phyloP scores from a whole-genome alignment of 1,284 basidiomycete species.

The Irpex lacteus region DNA sequence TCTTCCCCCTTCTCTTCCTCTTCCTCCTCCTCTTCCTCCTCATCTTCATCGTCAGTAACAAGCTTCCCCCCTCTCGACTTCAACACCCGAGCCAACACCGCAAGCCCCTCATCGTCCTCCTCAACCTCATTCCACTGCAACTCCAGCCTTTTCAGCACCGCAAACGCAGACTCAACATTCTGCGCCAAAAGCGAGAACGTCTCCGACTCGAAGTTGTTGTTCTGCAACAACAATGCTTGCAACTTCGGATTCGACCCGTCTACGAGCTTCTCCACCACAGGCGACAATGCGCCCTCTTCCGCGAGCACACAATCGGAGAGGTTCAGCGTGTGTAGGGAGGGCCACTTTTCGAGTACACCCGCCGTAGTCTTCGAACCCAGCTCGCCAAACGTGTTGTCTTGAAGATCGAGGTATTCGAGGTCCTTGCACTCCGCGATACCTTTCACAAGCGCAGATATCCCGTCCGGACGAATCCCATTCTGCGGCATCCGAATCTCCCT shows the following conservation, averaged over 20 bases:
- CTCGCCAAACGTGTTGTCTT: slow-evolving; percentile 93
- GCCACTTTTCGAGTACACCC: slow-evolving; percentile 69
- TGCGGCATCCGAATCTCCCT: slow-evolving; percentile 91
- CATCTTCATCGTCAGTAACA: slow-evolving; percentile 66
- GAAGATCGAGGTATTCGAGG: slow-evolving; percentile 84
- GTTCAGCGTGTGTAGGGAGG: slow-evolving; percentile 74
- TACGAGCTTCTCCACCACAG: slow-evolving; percentile 62
- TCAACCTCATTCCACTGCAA: slow-evolving; percentile 87
- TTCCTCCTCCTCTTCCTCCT: slow-evolving; percentile 78
- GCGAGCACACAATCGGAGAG: slow-evolving; percentile 92
- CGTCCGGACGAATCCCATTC: slow-evolving; percentile 96
- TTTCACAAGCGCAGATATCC: slow-evolving; percentile 78
- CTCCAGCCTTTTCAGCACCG: slow-evolving; percentile 65
- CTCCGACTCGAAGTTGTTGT: slow-evolving; percentile 81
- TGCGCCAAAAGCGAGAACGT: slow-evolving; percentile 69
- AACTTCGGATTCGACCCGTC: slow-evolving; percentile 76
- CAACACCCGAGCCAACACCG: slow-evolving; percentile 62
- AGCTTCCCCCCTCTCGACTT: slow-evolving; percentile 67
- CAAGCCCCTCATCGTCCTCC: slow-evolving; percentile 69
- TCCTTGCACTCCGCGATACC: slow-evolving; percentile 72
- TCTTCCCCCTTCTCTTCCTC: slow-evolving; percentile 52
- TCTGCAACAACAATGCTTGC: slow-evolving; percentile 79
- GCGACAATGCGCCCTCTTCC: slow-evolving; percentile 60
- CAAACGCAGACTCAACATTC: slow-evolving; percentile 61
- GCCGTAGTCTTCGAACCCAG: slow-evolving; percentile 78